Conservation (phyloP, 1,139 yeast genomes). For the Taphrina betulina region DNA sequence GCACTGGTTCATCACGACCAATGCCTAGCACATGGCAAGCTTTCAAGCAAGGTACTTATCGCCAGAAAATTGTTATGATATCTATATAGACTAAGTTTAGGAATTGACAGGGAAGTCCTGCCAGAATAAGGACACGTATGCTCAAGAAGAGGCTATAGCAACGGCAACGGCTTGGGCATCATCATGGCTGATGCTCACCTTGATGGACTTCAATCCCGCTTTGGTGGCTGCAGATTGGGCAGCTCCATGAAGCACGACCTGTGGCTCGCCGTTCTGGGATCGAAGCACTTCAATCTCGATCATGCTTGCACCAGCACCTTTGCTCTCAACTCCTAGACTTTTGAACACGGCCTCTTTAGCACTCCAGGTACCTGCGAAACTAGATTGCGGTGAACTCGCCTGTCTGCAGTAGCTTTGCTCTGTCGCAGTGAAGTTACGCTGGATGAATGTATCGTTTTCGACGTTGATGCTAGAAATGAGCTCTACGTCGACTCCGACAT, state of each 20-base stretch:
- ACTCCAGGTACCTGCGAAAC: constrained; percentile 97
- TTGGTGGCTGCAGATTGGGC: constrained; percentile 71
- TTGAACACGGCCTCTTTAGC: constrained; percentile 99
- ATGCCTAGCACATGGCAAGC: too few relatives aligned
- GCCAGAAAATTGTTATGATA: too few relatives aligned
- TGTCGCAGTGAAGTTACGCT: constrained; percentile 79
- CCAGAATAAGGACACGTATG: too few relatives aligned
- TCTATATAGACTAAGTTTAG: too few relatives aligned
- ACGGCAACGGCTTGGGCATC: constrained; percentile 98
- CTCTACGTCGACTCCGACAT: constrained; percentile 98
- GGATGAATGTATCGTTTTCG: constrained; percentile 82
- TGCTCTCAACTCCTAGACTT: constrained; percentile 81
- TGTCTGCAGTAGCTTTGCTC: constrained; percentile 76
- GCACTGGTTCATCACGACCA: too few relatives aligned
- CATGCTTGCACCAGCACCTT: constrained; percentile 94
- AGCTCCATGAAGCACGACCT: constrained; percentile 68
- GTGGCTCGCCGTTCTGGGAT: constrained; percentile 76
- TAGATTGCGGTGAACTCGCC: constrained; percentile 78
- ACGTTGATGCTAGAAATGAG: constrained; percentile 74
- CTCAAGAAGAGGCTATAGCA: constrained; percentile 56
- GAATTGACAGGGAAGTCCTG: too few relatives aligned
- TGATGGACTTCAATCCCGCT: constrained; percentile 69
- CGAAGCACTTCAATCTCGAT: constrained; percentile 84
- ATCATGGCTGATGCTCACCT: constrained; percentile 91
- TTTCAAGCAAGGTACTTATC: too few relatives aligned